Percentiles rank a stretch among this genome's conserved stretches.
Conservation (phyloP, 768 basidiomycete genomes). For the Pleurotus djamor region DNA sequence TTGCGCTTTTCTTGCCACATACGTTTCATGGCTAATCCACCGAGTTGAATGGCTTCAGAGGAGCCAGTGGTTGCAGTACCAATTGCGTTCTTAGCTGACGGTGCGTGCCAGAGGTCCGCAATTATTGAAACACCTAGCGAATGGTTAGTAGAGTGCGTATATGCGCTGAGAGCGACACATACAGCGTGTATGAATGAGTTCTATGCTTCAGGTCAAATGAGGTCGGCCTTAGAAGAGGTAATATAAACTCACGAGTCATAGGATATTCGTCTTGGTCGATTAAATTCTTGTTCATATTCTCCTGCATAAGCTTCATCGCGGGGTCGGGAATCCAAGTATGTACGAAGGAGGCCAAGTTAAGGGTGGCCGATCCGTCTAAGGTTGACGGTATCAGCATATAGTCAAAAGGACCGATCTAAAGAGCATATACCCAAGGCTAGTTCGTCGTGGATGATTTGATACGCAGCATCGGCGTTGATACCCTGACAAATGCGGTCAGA, state of each 20-base stretch:
- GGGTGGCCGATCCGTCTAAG: slow-evolving; percentile 53
- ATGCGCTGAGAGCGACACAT: background rate
- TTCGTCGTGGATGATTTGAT: slow-evolving; percentile 59
- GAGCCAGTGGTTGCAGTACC: slow-evolving; percentile 74
- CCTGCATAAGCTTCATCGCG: slow-evolving; percentile 43
- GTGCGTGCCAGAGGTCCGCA: slow-evolving; percentile 70
- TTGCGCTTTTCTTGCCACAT: slow-evolving; percentile 70
- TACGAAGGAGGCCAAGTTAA: slow-evolving; percentile 65
- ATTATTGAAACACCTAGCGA: slow-evolving; percentile 43
- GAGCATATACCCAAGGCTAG: slow-evolving; percentile 51
- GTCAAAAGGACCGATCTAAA: background rate
- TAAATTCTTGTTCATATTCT: slow-evolving; percentile 67
- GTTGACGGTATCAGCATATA: slow-evolving; percentile 13
- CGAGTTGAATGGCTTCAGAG: slow-evolving; percentile 71
- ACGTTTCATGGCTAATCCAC: slow-evolving; percentile 75
- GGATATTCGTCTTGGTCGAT: slow-evolving; percentile 69
- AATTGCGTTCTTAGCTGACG: slow-evolving; percentile 56
- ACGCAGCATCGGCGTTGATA: slow-evolving; percentile 49
- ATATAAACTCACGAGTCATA: slow-evolving; percentile 42
- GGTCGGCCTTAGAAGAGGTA: background rate
- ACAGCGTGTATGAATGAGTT: slow-evolving; percentile 55
- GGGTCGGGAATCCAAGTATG: slow-evolving; percentile 60
- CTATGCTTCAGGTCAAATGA: slow-evolving; percentile 16
- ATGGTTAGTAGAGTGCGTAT: background rate
- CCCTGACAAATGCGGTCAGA: slow-evolving; percentile 39